Evolutionary conservation across 1,139 yeast genomes (phyloP), one percentile per base, ranked within the genome.

Genomic region (Petasospora fabianii): DNA sequence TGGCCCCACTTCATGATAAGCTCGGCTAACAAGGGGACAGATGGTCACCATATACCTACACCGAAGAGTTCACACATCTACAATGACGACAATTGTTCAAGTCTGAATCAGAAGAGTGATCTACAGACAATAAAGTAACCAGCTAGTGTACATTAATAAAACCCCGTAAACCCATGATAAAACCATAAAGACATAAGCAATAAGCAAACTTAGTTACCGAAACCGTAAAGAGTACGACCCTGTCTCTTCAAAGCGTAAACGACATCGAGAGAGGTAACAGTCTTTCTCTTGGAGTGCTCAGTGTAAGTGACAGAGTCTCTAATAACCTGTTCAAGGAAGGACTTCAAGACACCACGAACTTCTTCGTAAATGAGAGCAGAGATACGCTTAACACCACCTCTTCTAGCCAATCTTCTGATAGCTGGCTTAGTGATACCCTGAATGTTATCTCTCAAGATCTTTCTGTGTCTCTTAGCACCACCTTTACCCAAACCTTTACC

Each of bases 321-420:
- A 72, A 92, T 92, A 60, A 90, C 97, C 65, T 85, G 83, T 74
- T 88, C 97, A 66, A 92, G 80, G 84, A 90, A 92, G 48, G 95
- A 77, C 77, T 90, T 90, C 59, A 92, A 79, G 59, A 92, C 97
- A 56, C 85, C 92, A 77, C 98, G 87, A 63, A 94, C 96, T 78
- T 90, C 97, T 75, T 92, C 97, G 77, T 92, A 92, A 69, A 92
- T 90, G 68, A 90, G 78, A 66, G 96, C 97, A 54, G 97, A 90
- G 62, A 92, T 92, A 84, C 97, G 96, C 84, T 92, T 92, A 66
- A 92, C 98, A 86, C 98, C 98, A 76, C 98, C 98, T 86, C 98
- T 88, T 83, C 98, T 90, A 48, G 98, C 98, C 64, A 92, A 84
- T 85, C 98, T 90, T 78, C 98, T 88, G 68, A 92, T 92, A 64